Base-by-base conservation (phyloP, 2,329 filamentous ascomycete species). In the Apiospora marii region DNA sequence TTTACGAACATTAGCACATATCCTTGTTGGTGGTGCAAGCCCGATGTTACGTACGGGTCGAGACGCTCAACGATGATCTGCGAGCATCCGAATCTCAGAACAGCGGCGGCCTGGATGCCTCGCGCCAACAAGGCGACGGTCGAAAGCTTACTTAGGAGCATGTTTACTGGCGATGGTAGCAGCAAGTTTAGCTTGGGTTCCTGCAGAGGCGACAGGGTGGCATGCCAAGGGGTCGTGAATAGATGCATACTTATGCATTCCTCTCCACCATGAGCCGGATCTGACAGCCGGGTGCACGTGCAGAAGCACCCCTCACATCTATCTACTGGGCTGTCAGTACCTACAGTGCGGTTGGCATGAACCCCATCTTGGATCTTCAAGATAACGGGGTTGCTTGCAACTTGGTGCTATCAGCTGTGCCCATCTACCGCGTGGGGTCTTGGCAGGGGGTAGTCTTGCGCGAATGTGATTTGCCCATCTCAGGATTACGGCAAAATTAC, bases 1-100 rank as follows among this genome's bases (percentile, higher is more conserved):
- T 5, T 68, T 30, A 46, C 1, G 6, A 30, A 10, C 7, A 1
- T 68, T 8, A 44, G 67, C 4, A 46, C n/a, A 48, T 22, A 10
- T 27, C 2, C 12, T 2, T 3, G 3, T 44, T 3, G n/a, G 1
- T n/a, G 13, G 2, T 22, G 4, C 19, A 4, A 10, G 1, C 4
- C 0, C 2, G n/a, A 19, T 4, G 12, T 12, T n/a, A 34, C 67
- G 24, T 48, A 69, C 22, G 79, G 79, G 67, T 80, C 79, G 6
- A 80, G 44, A 8, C 78, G 78, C 37, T 80, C 78, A 46, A 80
- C 74, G 58, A 78, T 77, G 51, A 80, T 76, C 71, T 79, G 75
- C 69, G 78, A 78, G 72, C 78, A 80, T 19, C 76, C 74, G 71
- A 80, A 80, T 1, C 79, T 76, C 76, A 80, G 49, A 48, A 73